A percentile compares a stretch with the other conserved stretches of the same genome.
These are phyloP conservation scores for Daldinia eschscholtzii DNA, from an alignment of 2,329 filamentous ascomycete species.

Conservation along the genomic window DNA sequence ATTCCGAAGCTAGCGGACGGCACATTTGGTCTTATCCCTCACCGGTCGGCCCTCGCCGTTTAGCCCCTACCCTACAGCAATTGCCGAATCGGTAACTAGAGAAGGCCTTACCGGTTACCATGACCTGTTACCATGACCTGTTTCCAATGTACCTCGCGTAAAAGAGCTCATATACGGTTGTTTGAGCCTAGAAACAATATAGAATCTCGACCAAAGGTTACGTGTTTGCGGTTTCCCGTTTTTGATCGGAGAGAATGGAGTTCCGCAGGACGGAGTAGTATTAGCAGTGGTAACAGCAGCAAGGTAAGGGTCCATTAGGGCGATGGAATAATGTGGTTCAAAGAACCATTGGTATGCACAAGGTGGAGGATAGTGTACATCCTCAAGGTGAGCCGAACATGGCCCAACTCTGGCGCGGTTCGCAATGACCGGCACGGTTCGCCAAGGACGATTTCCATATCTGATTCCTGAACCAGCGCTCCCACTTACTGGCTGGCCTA, in stretches of 20 bases:
- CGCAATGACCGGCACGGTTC: conserved; percentile 38
- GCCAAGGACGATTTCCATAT: conserved; percentile 38
- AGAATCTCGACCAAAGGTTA: conserved; percentile 35
- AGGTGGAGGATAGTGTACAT: conserved; percentile 22
- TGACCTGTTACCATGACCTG: conserved; percentile 18
- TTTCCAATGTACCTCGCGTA: conserved; percentile 34
- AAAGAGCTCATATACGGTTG: conserved; percentile 39
- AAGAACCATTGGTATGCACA: conserved; percentile 32
- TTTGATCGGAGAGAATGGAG: conserved; percentile 38
- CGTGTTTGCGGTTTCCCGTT: conserved; percentile 35
- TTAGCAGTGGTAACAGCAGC: neutral
- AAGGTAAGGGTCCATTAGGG: conserved; percentile 28
- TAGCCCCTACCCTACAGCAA: conserved; percentile 40
- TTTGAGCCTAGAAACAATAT: conserved; percentile 38
- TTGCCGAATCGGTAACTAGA: conserved; percentile 42
- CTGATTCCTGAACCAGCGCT: conserved; percentile 31
- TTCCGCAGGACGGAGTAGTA: conserved; percentile 33
- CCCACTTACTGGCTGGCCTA: conserved; percentile 33
- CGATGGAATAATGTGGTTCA: conserved; percentile 26
- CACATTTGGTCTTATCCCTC: conserved; percentile 44
- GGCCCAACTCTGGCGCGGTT: conserved; percentile 37
- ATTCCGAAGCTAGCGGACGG: conserved; percentile 40
- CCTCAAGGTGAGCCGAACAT: conserved; percentile 36
- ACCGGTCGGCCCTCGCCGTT: conserved; percentile 43
- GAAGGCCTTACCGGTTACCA: conserved; percentile 37